Conservation (phyloP, 2,329 filamentous ascomycete genomes). For the Scleromitrula shiraiana region DNA sequence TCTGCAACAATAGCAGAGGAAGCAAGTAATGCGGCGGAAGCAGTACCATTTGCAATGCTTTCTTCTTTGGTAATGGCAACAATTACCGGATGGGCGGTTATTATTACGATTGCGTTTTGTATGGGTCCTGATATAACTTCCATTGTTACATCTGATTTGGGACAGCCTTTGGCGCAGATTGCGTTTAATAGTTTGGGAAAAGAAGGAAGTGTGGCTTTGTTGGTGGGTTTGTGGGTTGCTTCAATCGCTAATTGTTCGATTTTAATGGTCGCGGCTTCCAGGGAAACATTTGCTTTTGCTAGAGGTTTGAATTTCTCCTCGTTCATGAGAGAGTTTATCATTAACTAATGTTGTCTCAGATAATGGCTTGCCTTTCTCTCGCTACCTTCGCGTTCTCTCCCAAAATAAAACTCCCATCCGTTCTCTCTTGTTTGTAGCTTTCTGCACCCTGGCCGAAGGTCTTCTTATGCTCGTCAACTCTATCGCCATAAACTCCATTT, state of each 20-base stretch:
- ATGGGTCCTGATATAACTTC: conserved; percentile 40
- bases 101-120: conserved; percentile 48
- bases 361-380: conserved; percentile 27
- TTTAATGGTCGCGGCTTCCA: conserved; percentile 28
- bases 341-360: conserved; percentile 15
- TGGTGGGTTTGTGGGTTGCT: conserved; percentile 26
- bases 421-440: conserved; percentile 25
- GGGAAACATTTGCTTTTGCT: conserved; percentile 28
- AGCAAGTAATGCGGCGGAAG: conserved; percentile 26
- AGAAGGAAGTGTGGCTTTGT: conserved; percentile 36
- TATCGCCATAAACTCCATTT: conserved; percentile 29
- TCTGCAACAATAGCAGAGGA: conserved; percentile 29
- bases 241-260: conserved; percentile 29
- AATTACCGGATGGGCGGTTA: conserved; percentile 46
- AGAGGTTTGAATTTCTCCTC: conserved; percentile 18
- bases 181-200: conserved; percentile 50
- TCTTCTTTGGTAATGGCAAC: conserved; percentile 23
- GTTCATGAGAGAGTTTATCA: background rate
- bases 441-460: conserved; percentile 25
- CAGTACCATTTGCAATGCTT: conserved; percentile 29
- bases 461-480: conserved; percentile 30
- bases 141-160: conserved; percentile 40
- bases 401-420: conserved; percentile 26
- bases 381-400: conserved; percentile 25
- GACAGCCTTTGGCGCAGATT: conserved; percentile 48